Conservation (phyloP, 2,329 filamentous ascomycete genomes). For the Ophiostoma novo-ulmi region DNA sequence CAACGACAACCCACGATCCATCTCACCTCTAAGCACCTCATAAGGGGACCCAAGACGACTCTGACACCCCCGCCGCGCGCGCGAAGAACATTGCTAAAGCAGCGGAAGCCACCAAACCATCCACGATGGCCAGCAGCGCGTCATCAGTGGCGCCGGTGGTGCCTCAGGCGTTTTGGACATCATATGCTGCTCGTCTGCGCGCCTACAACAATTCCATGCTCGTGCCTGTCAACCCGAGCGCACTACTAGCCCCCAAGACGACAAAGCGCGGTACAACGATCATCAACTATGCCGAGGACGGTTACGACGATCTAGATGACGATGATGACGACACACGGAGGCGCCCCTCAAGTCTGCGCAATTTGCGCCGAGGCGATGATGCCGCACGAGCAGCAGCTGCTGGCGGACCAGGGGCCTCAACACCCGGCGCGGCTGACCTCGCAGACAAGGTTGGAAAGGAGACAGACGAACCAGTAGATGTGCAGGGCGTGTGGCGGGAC, state of each 20-base stretch:
- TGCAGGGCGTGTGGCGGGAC: conserved; percentile 89
- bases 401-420: not conserved
- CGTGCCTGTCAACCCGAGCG: conserved; percentile 72
- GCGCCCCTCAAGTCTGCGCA: conserved; percentile 77
- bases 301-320: conserved; percentile 72
- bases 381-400: conserved; percentile 44
- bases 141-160: conserved; percentile 34
- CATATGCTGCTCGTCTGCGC: conserved; percentile 84
- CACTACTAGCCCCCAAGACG: conserved; percentile 67
- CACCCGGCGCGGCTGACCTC: conserved; percentile 41
- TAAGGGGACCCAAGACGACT: not conserved
- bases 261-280: conserved; percentile 95
- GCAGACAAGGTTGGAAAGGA: conserved; percentile 80
- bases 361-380: conserved; percentile 69
- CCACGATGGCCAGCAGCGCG: conserved; percentile 16
- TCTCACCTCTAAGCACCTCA: not conserved
- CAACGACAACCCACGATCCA: not conserved
- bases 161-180: conserved; percentile 84
- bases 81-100: not conserved
- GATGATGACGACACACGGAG: conserved; percentile 73
- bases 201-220: conserved; percentile 88
- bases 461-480: conserved; percentile 67
- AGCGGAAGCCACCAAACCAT: not conserved
- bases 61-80: not conserved
- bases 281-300: conserved; percentile 97